A percentile compares a stretch with the other conserved stretches of the same genome.
phyloP scores from a whole-genome alignment of 495 filamentous ascomycete species.

The Hypoxylon cercidicola region DNA sequence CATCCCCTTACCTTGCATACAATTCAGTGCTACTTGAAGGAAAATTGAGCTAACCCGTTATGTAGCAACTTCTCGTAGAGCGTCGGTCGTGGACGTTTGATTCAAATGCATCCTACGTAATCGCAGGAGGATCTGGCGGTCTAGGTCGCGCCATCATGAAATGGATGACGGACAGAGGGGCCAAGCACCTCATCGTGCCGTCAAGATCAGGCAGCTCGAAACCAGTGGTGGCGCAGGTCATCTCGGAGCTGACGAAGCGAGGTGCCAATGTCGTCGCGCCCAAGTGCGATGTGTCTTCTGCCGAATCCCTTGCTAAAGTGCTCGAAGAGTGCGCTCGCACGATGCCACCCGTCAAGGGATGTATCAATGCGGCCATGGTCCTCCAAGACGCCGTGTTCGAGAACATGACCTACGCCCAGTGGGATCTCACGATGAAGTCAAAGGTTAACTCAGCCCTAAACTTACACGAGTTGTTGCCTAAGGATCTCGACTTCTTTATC shows the following conservation, averaged over 20 bases:
- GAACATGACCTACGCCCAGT: constrained; percentile 59
- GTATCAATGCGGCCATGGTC: constrained; percentile 62
- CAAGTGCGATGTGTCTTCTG: constrained; percentile 53
- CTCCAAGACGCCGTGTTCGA: constrained; percentile 60
- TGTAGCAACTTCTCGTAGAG: constrained; percentile 32
- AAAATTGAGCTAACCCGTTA: constrained; percentile 9
- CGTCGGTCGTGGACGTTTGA: constrained; percentile 40
- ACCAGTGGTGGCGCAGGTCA: constrained; percentile 28
- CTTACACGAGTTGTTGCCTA: constrained; percentile 55
- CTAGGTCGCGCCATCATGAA: constrained; percentile 64
- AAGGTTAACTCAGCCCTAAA: constrained; percentile 60
- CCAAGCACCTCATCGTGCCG: constrained; percentile 61
- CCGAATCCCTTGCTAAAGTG: constrained; percentile 11
- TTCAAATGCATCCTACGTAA: constrained; percentile 59
- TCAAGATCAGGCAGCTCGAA: constrained; percentile 57
- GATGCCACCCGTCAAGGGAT: constrained; percentile 64
- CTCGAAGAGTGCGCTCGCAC: constrained; percentile 40
- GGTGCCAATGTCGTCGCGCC: constrained; percentile 46
- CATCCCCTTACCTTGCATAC: not conserved
- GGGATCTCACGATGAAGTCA: constrained; percentile 50
- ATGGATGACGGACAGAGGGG: constrained; percentile 66
- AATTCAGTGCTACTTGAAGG: not conserved
- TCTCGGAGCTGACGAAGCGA: constrained; percentile 34
- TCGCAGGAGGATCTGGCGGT: constrained; percentile 67
- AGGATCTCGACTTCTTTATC: constrained; percentile 67